These are phyloP conservation scores for Apiospora marii DNA, from an alignment of 2,329 filamentous ascomycete genomes.

Conservation along the genomic window DNA sequence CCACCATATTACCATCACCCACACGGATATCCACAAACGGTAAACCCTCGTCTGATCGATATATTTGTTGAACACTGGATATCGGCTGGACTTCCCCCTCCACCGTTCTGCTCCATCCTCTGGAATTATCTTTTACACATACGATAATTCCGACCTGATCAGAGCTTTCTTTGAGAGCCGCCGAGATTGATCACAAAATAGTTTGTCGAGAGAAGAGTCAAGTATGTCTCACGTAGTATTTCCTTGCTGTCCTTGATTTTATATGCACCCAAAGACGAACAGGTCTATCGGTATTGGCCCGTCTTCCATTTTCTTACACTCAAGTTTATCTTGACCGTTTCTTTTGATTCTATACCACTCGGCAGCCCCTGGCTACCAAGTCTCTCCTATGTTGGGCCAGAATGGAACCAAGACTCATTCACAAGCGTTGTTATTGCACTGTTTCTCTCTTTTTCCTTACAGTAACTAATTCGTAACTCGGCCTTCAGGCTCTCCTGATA, in stretches of 20 bases:
- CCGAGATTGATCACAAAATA: background rate
- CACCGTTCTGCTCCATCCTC: background rate
- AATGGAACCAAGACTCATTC: background rate
- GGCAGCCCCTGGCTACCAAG: background rate
- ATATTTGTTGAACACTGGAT: background rate
- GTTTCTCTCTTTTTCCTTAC: background rate
- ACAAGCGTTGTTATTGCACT: background rate
- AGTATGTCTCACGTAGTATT: slow-evolving; percentile 17
- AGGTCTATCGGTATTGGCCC: slow-evolving; percentile 1
- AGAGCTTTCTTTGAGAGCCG: background rate
- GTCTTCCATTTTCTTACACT: background rate
- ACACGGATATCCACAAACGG: background rate
- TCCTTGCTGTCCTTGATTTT: background rate
- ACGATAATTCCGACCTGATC: background rate
- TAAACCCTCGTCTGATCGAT: background rate
- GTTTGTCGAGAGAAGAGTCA: background rate
- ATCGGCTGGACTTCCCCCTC: background rate
- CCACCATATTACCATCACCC: background rate
- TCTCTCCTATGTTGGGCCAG: background rate
- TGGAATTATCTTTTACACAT: background rate
- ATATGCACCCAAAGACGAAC: background rate
- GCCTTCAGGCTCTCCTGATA: background rate
- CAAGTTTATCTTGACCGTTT: background rate
- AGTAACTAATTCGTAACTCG: slow-evolving; percentile 1
- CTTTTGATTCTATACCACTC: background rate